Base-by-base conservation (phyloP, 2,329 filamentous ascomycete species). In the Chaetomium strumarium region DNA sequence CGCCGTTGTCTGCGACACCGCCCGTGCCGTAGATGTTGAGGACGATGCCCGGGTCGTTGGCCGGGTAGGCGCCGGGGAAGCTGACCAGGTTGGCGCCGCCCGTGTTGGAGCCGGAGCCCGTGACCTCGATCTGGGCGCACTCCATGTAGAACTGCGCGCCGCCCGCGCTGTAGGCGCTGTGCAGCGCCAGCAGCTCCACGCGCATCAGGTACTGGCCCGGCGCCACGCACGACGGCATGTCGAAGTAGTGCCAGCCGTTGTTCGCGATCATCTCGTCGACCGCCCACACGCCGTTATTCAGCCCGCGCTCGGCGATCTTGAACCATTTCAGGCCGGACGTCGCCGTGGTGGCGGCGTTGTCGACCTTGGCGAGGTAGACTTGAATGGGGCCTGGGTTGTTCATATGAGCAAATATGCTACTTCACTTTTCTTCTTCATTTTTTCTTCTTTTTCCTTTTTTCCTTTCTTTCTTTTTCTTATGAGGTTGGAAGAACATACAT, bases 251-350 rank as follows among this genome's bases (percentile, higher is more conserved):
- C 61, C 71, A 72, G 51, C 75, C 74, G 20, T 67, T 53, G 62
- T 72, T 72, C 40, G 64, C 56, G 58, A 77, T 75, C 68, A 77
- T 70, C 55, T 70, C 66, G 63, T 78, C 75, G 38, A 77, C 74
- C 29, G 70, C 75, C 75, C 75, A 78, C 50, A 67, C 66, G 24
- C 69, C 68, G 51, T 49, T 55, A 53, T 61, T 66, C 38, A 62
- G 58, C 10, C 71, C 69, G 51, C 72, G 68, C 60, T 75, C 70
- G 57, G 69, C 71, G 49, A 79, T 68, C 67, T 80, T 80, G 68
- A 79, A 78, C 76, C 75, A 79, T 30, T 67, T 64, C 7, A 68
- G 66, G 24, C 68, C 67, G 1, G 63, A 60, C 7, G 68, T 63
- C 5, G 65, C 62, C 9, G 73, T 67, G 1, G 66, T 70, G 12